phyloP scores from a whole-genome alignment of 805 yeast species.

The Millerozyma miso region DNA sequence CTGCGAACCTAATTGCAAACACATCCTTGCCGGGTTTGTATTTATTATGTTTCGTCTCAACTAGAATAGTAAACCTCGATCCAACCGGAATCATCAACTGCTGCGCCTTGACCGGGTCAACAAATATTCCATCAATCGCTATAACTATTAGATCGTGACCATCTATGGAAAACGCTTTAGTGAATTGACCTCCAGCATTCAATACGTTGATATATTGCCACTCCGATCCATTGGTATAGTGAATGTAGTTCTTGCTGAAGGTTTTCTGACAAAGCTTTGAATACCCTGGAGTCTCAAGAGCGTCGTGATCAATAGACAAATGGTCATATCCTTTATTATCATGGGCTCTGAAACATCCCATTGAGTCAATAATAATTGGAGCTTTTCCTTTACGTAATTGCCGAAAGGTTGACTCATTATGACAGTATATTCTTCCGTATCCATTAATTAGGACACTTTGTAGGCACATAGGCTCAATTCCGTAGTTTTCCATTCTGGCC shows the following conservation, averaged over 20 bases:
- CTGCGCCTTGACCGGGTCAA: slow-evolving; percentile 19
- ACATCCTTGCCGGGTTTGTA: slow-evolving; percentile 15
- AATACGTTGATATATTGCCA: slow-evolving; percentile 26
- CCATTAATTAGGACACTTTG: slow-evolving; percentile 28
- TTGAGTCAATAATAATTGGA: background rate
- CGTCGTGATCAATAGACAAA: slow-evolving; percentile 12
- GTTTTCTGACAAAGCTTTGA: slow-evolving; percentile 19
- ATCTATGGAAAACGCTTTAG: slow-evolving; percentile 29
- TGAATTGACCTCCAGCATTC: slow-evolving; percentile 32
- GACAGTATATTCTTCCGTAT: slow-evolving; percentile 23
- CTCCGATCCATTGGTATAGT: slow-evolving; percentile 14
- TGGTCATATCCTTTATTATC: slow-evolving; percentile 11
- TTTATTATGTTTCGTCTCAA: slow-evolving; percentile 15
- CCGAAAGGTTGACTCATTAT: slow-evolving; percentile 9
- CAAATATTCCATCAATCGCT: slow-evolving; percentile 30
- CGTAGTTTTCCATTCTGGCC: slow-evolving; percentile 27
- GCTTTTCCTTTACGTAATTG: slow-evolving; percentile 10
- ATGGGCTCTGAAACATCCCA: slow-evolving; percentile 2
- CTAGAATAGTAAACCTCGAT: slow-evolving; percentile 21
- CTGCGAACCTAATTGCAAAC: slow-evolving; percentile 24
- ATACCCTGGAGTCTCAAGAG: slow-evolving; percentile 22
- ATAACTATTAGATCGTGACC: slow-evolving; percentile 25
- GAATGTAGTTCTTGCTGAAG: slow-evolving; percentile 12
- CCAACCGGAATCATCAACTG: slow-evolving; percentile 30
- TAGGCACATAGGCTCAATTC: slow-evolving; percentile 32